Base-by-base conservation (phyloP, 1,284 basidiomycete genomes). In the Rhodotorula sp. region DNA sequence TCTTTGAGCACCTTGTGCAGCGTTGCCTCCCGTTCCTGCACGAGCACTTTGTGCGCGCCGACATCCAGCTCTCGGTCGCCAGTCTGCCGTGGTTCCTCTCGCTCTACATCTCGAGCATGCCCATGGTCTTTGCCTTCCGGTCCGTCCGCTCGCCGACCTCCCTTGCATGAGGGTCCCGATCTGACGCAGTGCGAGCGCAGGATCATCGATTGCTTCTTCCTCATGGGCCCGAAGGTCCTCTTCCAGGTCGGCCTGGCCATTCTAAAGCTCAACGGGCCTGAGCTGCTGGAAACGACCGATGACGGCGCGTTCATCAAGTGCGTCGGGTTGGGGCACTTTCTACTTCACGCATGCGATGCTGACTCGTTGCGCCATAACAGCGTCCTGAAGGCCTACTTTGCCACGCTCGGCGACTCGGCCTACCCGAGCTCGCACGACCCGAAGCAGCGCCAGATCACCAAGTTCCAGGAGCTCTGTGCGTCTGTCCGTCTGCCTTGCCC, bases 151-250 rank as follows among this genome's bases (percentile, higher is more conserved):
- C 34, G 10, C 7, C 45, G 12, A 8, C 7, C 27, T 25, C 2
- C 14, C 9, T 46, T 27, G 52, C 3, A 25, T 5, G 25, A 54
- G 27, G 23, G 34, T 7, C 16, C 9, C 17, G 34, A 13, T 17
- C 16, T 2, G 7, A 21, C 16, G 19, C 56, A 17, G 0, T 7
- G 4, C n/a, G 12, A 4, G 16, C 12, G 45, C 66, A 73, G 72
- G 59, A 94, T 99, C 79, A 93, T 97, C 4, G 97, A 99, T 81
- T 99, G 97, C 82, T 97, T 99, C 83, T 92, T 99, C 84, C 95
- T 95, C 74, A 98, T 79, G 77, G 97, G 97, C 0, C 93, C 96
- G 3, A 98, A 95, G 79, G 97, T 99, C 19, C 84, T 99, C 58
- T 99, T 99, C 85, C 96, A 99, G 87, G 90, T 96, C 68, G 93